These are phyloP conservation scores for Cladosporium phlei DNA, from an alignment of 2,329 filamentous ascomycete species.

Conservation along the genomic window DNA sequence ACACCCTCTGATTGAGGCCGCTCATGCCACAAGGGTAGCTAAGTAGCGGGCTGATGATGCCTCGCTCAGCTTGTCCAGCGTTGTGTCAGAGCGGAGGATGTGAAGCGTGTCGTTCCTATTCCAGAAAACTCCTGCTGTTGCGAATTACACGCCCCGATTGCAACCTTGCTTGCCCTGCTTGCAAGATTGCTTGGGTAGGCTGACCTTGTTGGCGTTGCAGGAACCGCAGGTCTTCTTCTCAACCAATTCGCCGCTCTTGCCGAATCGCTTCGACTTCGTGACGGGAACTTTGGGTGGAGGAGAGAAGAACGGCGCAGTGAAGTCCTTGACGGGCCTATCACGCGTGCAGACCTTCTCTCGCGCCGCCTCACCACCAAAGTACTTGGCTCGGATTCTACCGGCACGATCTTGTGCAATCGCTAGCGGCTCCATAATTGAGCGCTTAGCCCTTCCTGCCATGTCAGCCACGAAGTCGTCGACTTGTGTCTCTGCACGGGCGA, in stretches of 20 bases:
- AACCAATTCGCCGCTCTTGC: neutral
- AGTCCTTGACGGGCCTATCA: neutral
- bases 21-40: too few relatives aligned
- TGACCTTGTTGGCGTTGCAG: constrained; percentile 27
- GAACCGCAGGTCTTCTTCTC: constrained; percentile 19
- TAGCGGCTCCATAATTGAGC: constrained; percentile 5
- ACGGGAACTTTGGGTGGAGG: neutral
- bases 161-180: too few relatives aligned
- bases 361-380: constrained; percentile 4
- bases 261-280: neutral
- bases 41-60: too few relatives aligned
- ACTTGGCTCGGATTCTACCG: constrained; percentile 11
- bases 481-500: constrained; percentile 10
- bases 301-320: neutral
- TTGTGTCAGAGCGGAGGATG: too few relatives aligned
- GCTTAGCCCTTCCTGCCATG: constrained; percentile 6
- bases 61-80: too few relatives aligned
- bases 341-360: constrained; percentile 12
- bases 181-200: too few relatives aligned
- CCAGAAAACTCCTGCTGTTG: too few relatives aligned
- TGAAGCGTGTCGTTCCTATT: too few relatives aligned
- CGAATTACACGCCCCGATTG: too few relatives aligned
- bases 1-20: too few relatives aligned
- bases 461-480: constrained; percentile 10
- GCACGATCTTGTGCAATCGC: constrained; percentile 5